Evolutionary conservation across 208 protist genomes (phyloP).

Genomic region (Trypanosoma boissoni): DNA sequence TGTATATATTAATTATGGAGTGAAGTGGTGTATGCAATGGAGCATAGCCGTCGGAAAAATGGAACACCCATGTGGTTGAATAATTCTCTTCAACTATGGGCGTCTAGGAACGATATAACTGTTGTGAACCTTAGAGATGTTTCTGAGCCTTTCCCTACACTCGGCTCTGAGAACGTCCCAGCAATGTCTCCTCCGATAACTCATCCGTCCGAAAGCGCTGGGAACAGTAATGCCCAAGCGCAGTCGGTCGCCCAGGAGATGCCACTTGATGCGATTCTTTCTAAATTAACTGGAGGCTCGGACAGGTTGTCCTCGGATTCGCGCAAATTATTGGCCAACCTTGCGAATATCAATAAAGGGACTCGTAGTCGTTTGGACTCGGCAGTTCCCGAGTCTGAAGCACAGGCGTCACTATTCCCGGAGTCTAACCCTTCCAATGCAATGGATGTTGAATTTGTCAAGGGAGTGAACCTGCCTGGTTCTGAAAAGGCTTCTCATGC

Average conservation of each 20-base stretch:
- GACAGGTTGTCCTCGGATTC: no score
- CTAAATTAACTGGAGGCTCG: no score
- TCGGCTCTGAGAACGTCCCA: constrained; percentile 1
- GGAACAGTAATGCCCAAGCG: constrained; percentile 5
- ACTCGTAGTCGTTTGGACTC: not conserved
- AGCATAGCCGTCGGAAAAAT: constrained; percentile 26
- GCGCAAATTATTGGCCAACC: constrained; percentile 26
- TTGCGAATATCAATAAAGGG: not conserved
- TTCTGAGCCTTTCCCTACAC: constrained; percentile 21
- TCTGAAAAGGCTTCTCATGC: constrained; percentile 15
- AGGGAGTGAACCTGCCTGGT: constrained; percentile 71
- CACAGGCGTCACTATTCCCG: constrained; percentile 15
- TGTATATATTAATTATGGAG: no score
- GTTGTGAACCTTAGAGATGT: constrained; percentile 69
- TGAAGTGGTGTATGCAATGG: no score
- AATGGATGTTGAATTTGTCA: constrained; percentile 58
- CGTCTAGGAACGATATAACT: constrained; percentile 53
- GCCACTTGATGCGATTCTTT: constrained; percentile 26
- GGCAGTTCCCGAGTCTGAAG: not conserved
- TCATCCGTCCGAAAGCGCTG: not conserved
- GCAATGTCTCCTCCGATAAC: constrained; percentile 3
- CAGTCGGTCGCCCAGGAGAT: constrained; percentile 5
- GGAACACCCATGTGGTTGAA: constrained; percentile 42
- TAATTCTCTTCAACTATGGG: constrained; percentile 57
- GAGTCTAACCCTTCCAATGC: constrained; percentile 17